Percentiles rank a stretch among this genome's conserved stretches.
Conservation (phyloP, 768 basidiomycete genomes). For the Tephrocybe sp. region DNA sequence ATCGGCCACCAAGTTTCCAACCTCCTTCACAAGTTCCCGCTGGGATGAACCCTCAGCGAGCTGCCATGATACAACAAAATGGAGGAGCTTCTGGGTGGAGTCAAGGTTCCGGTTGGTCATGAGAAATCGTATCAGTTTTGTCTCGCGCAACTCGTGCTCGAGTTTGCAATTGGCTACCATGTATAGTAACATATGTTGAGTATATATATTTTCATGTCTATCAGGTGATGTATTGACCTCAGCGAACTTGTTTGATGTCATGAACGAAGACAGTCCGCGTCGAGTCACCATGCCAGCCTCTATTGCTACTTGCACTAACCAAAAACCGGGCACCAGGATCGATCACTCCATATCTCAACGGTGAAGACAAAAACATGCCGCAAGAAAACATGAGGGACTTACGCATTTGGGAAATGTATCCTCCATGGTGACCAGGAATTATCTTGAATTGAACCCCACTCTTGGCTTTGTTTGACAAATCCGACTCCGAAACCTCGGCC, state of each 20-base stretch:
- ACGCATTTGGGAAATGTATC: constrained; percentile 92
- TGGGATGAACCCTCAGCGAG: constrained; percentile 65
- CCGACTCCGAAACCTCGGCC: constrained; percentile 67
- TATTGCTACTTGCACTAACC: constrained; percentile 88
- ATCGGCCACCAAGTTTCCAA: constrained; percentile 37
- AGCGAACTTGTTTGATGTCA: constrained; percentile 57
- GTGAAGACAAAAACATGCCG: constrained; percentile 14
- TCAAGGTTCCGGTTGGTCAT: constrained; percentile 18
- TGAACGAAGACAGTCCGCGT: constrained; percentile 90
- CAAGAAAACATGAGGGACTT: constrained; percentile 31
- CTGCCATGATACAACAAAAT: constrained; percentile 57
- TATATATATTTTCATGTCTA: not conserved
- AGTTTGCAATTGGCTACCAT: constrained; percentile 1
- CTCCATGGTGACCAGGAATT: constrained; percentile 94
- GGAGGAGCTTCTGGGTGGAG: constrained; percentile 24
- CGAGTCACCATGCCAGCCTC: constrained; percentile 92
- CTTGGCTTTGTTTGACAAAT: constrained; percentile 57
- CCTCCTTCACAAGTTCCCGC: constrained; percentile 45
- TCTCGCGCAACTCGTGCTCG: not conserved
- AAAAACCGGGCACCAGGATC: constrained; percentile 84
- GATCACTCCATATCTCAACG: constrained; percentile 53
- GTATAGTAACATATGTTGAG: constrained; percentile 3
- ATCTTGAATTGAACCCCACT: constrained; percentile 89
- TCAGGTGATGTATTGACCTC: not conserved
- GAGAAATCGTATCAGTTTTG: not conserved